Base-by-base conservation (phyloP, 192 early-diverging fungal genomes). In the Linnemannia elongata region DNA sequence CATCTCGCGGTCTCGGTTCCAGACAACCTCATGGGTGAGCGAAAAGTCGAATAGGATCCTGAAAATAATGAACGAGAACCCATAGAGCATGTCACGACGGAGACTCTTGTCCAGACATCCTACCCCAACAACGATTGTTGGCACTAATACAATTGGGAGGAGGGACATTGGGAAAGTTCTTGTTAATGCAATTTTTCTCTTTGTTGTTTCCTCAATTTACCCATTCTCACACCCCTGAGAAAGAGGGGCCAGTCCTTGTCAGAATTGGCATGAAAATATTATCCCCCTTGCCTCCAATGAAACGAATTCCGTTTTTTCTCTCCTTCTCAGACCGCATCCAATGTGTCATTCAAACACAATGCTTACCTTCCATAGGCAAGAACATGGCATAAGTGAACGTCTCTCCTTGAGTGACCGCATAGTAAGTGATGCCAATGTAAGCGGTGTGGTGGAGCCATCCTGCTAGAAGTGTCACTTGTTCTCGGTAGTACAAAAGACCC, bases 361-460 rank as follows among this genome's bases (percentile, higher is more conserved):
- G 20, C 55, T 69, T 83, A 84, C 82, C 49, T 78, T 84, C 82
- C 44, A 84, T 75, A 8, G 78, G 42, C 42, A 84, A 7, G 33
- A 70, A 84, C 13, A 68, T 47, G 15, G 82, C 68, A 60, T 69
- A 78, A 3, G 33, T 49, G 35, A 71, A 69, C 7, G 77, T 33
- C 12, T 79, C 41, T 15, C 55, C 30, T 30, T 33, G 27, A 1
- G 69, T 41, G 36, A 84, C 38, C 7, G 77, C 69, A 33, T 84
- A 75, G 72, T 79, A 75, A 30, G 57, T 66, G 9, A 84, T 70
- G 8, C 27, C 57, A 0, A 36, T 74, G 41, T 84, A 84, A 38
- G 75, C 20, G n/a, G 47, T 49, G 24, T 84, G 82, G 44, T 84
- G 77, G 39, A 84, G 69, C 82, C 77, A 84, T 33, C 82, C 82